These are phyloP conservation scores for Telopea speciosissima DNA, from an alignment of 177 flowering plant genomes.

Conservation along the genomic window DNA sequence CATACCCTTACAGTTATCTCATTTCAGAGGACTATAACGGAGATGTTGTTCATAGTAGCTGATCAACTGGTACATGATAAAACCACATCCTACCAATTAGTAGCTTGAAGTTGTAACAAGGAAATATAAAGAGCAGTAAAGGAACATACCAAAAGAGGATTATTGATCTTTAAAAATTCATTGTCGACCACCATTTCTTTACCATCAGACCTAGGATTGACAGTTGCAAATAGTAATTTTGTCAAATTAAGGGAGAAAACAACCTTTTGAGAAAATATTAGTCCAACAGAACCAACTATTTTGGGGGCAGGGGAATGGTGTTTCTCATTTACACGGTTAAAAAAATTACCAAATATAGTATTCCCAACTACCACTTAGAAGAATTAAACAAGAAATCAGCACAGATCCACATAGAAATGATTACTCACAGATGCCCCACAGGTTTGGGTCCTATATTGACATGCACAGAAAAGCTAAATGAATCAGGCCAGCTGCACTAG, in stretches of 20 bases:
- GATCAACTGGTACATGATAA: constrained; percentile 49
- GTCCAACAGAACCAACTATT: neutral
- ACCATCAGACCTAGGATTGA: constrained; percentile 66
- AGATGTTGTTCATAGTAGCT: constrained; percentile 80
- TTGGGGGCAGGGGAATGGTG: neutral
- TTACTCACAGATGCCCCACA: neutral
- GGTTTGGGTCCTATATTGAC: neutral
- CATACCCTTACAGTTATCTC: neutral
- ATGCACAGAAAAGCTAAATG: neutral
- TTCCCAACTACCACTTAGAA: neutral
- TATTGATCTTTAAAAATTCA: constrained; percentile 53
- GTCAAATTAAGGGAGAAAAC: neutral
- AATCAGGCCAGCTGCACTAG: neutral
- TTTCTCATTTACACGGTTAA: neutral
- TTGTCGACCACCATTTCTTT: constrained; percentile 70
- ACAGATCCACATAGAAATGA: constrained; percentile 1
- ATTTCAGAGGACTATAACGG: constrained; percentile 44
- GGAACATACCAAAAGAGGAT: constrained; percentile 66
- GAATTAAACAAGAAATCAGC: neutral
- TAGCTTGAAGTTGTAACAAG: neutral
- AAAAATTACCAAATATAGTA: neutral
- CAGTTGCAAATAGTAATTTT: neutral
- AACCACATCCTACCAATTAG: neutral
- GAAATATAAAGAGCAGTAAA: neutral
- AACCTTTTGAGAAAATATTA: neutral